Base-by-base conservation (phyloP, 148 eudicot genomes). In the Talinum fruticosum region DNA sequence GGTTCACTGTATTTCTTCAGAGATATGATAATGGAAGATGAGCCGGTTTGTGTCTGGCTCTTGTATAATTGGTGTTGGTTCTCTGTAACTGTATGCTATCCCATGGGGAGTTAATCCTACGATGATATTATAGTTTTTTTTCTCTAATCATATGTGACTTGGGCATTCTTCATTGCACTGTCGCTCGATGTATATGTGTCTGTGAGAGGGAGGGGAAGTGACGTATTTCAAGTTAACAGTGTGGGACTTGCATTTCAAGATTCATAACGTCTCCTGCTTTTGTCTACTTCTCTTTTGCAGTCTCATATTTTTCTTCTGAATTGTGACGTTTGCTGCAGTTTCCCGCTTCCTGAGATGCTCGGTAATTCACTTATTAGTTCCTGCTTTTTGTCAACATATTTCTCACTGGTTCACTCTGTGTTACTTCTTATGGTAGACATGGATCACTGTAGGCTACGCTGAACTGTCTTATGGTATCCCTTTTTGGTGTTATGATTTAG, bases 21-120 rank as follows among this genome's bases (percentile, higher is more conserved):
- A 77, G 96, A 95, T 85, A 74, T 84, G 79, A 91, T 95, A 82
- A 89, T 92, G 97, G 98, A 95, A 84, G 98, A 95, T 69, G 79
- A 76, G 34, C 97, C 97, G 77, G 98, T 92, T 77, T 65, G 86
- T 21, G 69, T 51, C 45, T 54, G 28, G 23, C 37, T 32, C 59
- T 36, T 82, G 24, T 54, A 35, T 72, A 19, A 15, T 57, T 59
- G 32, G 29, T 72, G 53, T 76, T 71, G 32, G 26, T 75, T 10
- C 30, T 68, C 18, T 36, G 4, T 59, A 24, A 59, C 64, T 59
- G 64, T 28, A 62, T 62, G 16, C 12, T 21, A n/a, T 57, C 29
- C 64, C 13, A 62, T 62, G 34, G 30, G 23, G 66, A 62, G 12
- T 3, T 6, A 0, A 12, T 62, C 10, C 32, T 62, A 8, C 28